Evolutionary conservation across 2,329 filamentous ascomycete genomes (phyloP).

Genomic region (Acrocalymma vagum): DNA sequence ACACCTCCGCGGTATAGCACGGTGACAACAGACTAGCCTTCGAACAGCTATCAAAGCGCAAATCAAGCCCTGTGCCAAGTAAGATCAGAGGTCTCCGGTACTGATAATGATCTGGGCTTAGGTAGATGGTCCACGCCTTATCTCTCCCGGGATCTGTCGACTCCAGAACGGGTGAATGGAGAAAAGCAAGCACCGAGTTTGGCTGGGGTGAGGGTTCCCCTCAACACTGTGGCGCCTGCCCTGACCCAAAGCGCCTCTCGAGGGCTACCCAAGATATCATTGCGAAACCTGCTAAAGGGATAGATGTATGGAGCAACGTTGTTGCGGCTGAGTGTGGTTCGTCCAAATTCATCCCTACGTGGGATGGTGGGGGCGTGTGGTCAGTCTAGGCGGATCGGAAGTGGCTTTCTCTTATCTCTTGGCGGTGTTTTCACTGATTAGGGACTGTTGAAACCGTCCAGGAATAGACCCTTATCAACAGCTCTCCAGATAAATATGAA

Average conservation of each 20-base stretch:
- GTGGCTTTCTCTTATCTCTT: conserved; percentile 48
- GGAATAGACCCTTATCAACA: conserved; percentile 38
- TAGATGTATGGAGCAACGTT: conserved; percentile 22
- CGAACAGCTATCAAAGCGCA: conserved; percentile 26
- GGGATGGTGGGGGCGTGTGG: conserved; percentile 41
- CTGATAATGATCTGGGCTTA: no score
- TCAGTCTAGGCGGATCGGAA: conserved; percentile 23
- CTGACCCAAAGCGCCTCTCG: conserved; percentile 17
- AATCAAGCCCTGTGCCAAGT: conserved; percentile 30
- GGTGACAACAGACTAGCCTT: conserved; percentile 34
- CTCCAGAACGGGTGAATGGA: conserved; percentile 19
- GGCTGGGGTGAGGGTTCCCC: conserved; percentile 20
- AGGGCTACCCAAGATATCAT: conserved; percentile 14
- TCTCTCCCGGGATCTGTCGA: conserved; percentile 27
- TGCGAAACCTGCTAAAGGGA: conserved; percentile 10
- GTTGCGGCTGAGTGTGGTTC: conserved; percentile 23
- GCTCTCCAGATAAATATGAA: conserved; percentile 32
- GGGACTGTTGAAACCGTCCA: conserved; percentile 18
- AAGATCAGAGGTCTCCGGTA: conserved; percentile 29
- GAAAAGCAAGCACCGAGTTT: conserved; percentile 22
- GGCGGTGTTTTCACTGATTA: conserved; percentile 31
- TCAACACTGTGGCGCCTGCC: conserved; percentile 24
- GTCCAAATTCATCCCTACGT: conserved; percentile 25
- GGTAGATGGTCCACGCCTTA: conserved; percentile 37
- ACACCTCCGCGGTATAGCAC: conserved; percentile 46